Evolutionary conservation across 768 basidiomycete genomes (phyloP).

Genomic region (Lepiota venenata): DNA sequence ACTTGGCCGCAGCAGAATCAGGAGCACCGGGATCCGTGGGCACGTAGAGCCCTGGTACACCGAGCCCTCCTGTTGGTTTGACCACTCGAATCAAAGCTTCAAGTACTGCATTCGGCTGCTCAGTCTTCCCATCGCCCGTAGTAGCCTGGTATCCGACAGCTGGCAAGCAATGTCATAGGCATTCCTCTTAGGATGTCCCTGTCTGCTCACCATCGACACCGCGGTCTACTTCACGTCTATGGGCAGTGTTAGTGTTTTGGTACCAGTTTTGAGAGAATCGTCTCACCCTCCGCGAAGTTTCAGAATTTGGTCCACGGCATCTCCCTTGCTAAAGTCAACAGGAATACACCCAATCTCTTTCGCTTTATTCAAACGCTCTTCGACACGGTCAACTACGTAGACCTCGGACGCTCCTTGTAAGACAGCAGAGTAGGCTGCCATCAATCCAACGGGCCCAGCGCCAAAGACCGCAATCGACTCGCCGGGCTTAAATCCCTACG

Average conservation of each 20-base stretch:
- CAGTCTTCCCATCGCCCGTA: conserved; percentile 48
- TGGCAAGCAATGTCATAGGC: conserved; percentile 11
- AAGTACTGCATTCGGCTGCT: conserved; percentile 52
- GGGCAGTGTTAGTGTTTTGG: not conserved
- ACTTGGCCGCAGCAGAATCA: conserved; percentile 47
- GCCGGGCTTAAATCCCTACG: conserved; percentile 42
- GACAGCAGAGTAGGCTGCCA: conserved; percentile 54
- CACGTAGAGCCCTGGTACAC: conserved; percentile 55
- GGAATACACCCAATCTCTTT: conserved; percentile 49
- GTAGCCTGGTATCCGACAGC: conserved; percentile 57
- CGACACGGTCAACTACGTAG: conserved; percentile 54
- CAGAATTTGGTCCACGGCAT: conserved; percentile 47
- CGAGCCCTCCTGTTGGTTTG: conserved; percentile 53
- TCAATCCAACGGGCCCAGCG: conserved; percentile 51
- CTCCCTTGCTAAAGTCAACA: conserved; percentile 44
- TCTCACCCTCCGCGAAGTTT: conserved; percentile 39
- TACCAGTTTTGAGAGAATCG: not conserved
- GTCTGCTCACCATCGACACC: conserved; percentile 38
- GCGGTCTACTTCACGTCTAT: conserved; percentile 45
- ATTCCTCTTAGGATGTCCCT: not conserved
- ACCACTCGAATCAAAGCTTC: conserved; percentile 49
- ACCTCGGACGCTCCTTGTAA: conserved; percentile 50
- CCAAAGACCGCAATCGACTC: conserved; percentile 53
- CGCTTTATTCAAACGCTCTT: conserved; percentile 49
- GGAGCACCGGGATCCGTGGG: conserved; percentile 56